A percentile compares a stretch with the other conserved stretches of the same genome.
Conservation (phyloP, 2,329 filamentous ascomycete species). For the Xylaria sp. region DNA sequence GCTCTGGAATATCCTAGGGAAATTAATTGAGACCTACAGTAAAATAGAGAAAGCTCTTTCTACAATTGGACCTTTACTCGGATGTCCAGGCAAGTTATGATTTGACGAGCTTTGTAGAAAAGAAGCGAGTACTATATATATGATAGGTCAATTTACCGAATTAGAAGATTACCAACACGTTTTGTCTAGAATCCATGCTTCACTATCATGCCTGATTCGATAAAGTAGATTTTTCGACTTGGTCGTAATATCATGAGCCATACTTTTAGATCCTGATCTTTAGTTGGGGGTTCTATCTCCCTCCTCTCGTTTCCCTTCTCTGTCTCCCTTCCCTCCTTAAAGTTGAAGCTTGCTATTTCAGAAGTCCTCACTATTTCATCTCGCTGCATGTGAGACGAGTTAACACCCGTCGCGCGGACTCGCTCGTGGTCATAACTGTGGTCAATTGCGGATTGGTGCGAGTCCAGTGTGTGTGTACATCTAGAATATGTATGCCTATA, state of each 20-base stretch:
- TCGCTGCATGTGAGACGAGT: too few relatives aligned
- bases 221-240: background rate
- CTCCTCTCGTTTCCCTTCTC: background rate
- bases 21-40: background rate
- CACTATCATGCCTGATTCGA: background rate
- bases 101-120: conserved; percentile 8
- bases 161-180: background rate
- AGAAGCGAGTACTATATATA: conserved; percentile 1
- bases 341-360: too few relatives aligned
- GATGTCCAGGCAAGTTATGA: background rate
- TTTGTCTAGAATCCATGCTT: background rate
- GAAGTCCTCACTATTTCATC: too few relatives aligned
- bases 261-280: too few relatives aligned
- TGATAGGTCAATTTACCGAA: background rate
- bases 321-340: too few relatives aligned
- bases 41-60: background rate
- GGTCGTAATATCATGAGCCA: too few relatives aligned
- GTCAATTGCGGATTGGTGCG: too few relatives aligned
- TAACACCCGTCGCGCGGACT: too few relatives aligned
- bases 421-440: too few relatives aligned
- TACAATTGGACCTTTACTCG: background rate
- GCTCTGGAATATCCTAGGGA: conserved; percentile 1
- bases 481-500: too few relatives aligned
- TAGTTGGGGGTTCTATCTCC: too few relatives aligned
- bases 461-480: too few relatives aligned